phyloP scores from a whole-genome alignment of 176 grass and related monocot genomes.

The Alopecurus myosuroides region DNA sequence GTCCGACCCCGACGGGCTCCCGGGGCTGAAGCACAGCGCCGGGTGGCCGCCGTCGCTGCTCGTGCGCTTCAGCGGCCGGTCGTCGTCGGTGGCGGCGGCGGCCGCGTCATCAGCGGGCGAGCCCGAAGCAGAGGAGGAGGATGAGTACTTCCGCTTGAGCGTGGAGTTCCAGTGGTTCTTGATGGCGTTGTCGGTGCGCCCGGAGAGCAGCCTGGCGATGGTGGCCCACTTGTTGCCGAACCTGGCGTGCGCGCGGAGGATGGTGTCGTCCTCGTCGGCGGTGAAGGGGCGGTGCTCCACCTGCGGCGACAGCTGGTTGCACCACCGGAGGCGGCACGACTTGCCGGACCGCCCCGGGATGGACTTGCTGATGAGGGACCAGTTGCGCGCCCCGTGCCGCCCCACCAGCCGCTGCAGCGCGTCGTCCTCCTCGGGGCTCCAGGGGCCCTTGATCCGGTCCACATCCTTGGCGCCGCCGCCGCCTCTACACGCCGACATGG shows the following conservation, averaged over 20 bases:
- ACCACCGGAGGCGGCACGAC: conserved; percentile 88
- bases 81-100: neutral
- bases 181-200: conserved; percentile 95
- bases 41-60: conserved; percentile 48
- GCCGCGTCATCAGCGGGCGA: neutral
- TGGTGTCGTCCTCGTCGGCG: conserved; percentile 74
- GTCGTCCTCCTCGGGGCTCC: conserved; percentile 99
- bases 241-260: conserved; percentile 68
- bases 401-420: conserved; percentile 65
- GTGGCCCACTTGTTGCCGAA: conserved; percentile 98
- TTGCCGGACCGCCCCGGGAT: conserved; percentile 75
- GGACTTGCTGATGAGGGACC: conserved; percentile 90
- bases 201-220: conserved; percentile 73
- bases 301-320: conserved; percentile 91
- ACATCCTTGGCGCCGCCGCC: conserved; percentile 26
- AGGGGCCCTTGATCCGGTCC: conserved; percentile 92
- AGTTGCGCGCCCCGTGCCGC: conserved; percentile 74
- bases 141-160: conserved; percentile 59
- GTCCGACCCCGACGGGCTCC: conserved; percentile 63
- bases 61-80: conserved; percentile 59
- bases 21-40: conserved; percentile 49
- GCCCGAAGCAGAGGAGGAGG: neutral
- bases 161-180: conserved; percentile 99
- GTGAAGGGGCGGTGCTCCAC: conserved; percentile 95
- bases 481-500: neutral